These are phyloP conservation scores for Didymella lethalis DNA, from an alignment of 2,329 filamentous ascomycete species.

Conservation along the genomic window DNA sequence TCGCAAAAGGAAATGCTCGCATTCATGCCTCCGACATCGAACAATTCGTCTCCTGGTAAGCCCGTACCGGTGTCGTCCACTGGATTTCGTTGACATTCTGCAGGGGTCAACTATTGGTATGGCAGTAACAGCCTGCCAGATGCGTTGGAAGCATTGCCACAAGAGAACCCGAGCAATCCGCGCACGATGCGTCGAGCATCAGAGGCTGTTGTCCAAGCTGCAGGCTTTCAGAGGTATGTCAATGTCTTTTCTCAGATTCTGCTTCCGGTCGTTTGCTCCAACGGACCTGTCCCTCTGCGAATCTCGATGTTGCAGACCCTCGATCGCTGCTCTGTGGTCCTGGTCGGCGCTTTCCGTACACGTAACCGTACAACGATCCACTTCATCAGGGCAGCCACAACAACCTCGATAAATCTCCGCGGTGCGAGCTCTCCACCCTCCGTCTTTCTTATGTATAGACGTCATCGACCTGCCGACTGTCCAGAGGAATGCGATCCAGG, in stretches of 20 bases:
- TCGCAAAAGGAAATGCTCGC: slow-evolving; percentile 45
- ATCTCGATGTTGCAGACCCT: background rate
- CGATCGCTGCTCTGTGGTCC: slow-evolving; percentile 6
- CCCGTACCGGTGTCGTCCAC: slow-evolving; percentile 9
- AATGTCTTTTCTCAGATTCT: background rate
- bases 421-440: slow-evolving; percentile 1
- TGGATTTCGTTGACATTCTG: slow-evolving; percentile 23
- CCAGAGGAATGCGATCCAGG: slow-evolving; percentile 12
- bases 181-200: slow-evolving; percentile 46
- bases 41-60: slow-evolving; percentile 46
- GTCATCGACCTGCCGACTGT: slow-evolving; percentile 1
- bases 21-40: slow-evolving; percentile 48
- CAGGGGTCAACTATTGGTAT: slow-evolving; percentile 48
- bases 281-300: background rate
- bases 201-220: slow-evolving; percentile 41
- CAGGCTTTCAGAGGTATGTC: slow-evolving; percentile 43
- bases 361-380: slow-evolving; percentile 2
- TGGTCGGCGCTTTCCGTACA: slow-evolving; percentile 9
- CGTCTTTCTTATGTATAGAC: background rate
- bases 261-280: background rate
- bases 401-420: slow-evolving; percentile 1
- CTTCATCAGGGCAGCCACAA: slow-evolving; percentile 2
- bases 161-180: slow-evolving; percentile 31
- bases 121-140: slow-evolving; percentile 43
- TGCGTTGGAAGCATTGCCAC: slow-evolving; percentile 36